These are phyloP conservation scores for Oryza officinalis DNA, from an alignment of 176 grass and related monocot genomes.

Conservation along the genomic window DNA sequence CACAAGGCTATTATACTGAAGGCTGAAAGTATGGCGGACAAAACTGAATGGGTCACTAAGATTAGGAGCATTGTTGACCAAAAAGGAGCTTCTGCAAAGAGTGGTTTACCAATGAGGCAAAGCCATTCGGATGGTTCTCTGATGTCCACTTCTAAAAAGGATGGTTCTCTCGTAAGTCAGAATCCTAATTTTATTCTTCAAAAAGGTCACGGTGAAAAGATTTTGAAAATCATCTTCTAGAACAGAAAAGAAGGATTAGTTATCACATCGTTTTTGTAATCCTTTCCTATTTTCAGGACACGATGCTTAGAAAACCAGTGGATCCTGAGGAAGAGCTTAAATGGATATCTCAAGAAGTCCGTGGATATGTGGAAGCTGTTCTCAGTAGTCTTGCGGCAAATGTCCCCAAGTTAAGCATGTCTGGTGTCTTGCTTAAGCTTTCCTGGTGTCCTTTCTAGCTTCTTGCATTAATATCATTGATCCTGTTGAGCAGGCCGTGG, in stretches of 20 bases:
- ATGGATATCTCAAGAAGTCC: constrained; percentile 94
- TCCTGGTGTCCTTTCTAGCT: not conserved
- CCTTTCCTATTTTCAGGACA: constrained; percentile 50
- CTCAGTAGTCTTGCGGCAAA: constrained; percentile 74
- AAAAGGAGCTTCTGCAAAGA: constrained; percentile 49
- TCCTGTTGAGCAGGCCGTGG: constrained; percentile 64
- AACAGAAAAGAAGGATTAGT: not conserved
- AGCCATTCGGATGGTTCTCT: constrained; percentile 76
- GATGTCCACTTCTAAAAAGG: constrained; percentile 39
- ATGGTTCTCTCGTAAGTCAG: constrained; percentile 72
- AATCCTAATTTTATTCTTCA: constrained; percentile 16
- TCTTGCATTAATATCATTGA: constrained; percentile 1
- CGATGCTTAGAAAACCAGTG: constrained; percentile 59
- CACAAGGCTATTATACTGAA: constrained; percentile 71
- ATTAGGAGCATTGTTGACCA: constrained; percentile 52
- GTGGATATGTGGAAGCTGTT: constrained; percentile 78
- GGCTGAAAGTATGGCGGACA: constrained; percentile 81
- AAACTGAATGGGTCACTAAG: constrained; percentile 72
- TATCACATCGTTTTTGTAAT: not conserved
- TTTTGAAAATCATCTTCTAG: constrained; percentile 2
- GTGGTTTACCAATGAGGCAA: constrained; percentile 46
- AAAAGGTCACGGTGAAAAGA: not conserved
- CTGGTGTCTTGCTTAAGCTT: constrained; percentile 15
- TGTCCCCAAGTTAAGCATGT: constrained; percentile 72
- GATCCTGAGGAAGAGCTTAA: constrained; percentile 95